Evolutionary conservation across 2,329 filamentous ascomycete genomes (phyloP), one percentile per base, ranked within the genome.

Genomic region (Leptosphaerulina australis): DNA sequence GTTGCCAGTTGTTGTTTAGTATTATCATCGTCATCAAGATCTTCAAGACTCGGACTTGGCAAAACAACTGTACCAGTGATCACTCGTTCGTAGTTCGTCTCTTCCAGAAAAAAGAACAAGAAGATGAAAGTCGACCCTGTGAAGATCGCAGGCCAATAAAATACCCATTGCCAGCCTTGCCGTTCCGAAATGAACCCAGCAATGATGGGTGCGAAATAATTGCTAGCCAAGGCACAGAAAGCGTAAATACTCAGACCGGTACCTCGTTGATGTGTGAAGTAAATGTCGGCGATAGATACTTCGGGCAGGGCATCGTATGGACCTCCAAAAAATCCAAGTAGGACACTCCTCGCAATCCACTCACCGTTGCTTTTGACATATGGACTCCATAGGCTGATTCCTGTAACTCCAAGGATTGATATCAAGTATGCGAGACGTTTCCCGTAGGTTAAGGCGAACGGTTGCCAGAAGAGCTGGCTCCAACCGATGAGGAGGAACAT

Each of bases 101-200:
- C 83, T 64, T 85, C 83, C 74, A 84, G 78, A 64, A 80, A 78
- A 59, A 85, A 80, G 69, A 83, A 84, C 1, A 81, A 67, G 55
- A 83, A 75, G 14, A 84, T 59, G 28, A 81, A 78, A 8, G 70
- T 74, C 1, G 78, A 66, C 0, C 69, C 80, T 3, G 71, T 66
- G 55, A 85, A 76, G 21, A 86, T 83, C 4, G 82, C 79, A 25
- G 77, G 78, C 73, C 80, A 83, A 58, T 79, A 77, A 48, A 69
- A 62, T 2, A 71, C 68, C 69, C 70, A 72, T 37, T 64, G 48
- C 69, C 69, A 74, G 6, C 69, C 68, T 46, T 69, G 63, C 2
- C 62, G 56, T 34, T 74, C 70, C 4, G 65, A 61, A 36, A 74
- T 72, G 43, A 71, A 74, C 2, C 71, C 71, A 20, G 57, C 59